A percentile compares a stretch with the other conserved stretches of the same genome.
These are phyloP conservation scores for Stachybotrys chlorohalonatus DNA, from an alignment of 2,329 filamentous ascomycete genomes.

Conservation along the genomic window DNA sequence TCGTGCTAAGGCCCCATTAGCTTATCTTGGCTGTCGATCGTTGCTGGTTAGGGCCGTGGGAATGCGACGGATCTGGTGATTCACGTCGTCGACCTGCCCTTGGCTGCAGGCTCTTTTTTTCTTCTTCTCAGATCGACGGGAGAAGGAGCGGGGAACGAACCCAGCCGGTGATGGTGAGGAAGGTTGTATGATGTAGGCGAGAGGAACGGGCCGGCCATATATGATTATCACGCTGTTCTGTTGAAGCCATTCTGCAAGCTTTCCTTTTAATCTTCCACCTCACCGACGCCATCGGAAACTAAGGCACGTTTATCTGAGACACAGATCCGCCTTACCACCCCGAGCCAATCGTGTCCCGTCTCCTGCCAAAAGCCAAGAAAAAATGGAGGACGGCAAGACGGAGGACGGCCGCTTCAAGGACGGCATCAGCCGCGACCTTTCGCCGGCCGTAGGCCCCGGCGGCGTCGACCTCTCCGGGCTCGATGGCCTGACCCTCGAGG, in stretches of 20 bases:
- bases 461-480: conserved; percentile 4
- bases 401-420: not conserved
- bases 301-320: too few relatives aligned
- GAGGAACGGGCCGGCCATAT: too few relatives aligned
- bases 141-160: too few relatives aligned
- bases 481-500: conserved; percentile 18
- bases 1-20: not conserved
- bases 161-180: too few relatives aligned
- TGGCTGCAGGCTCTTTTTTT: not conserved
- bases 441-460: too few relatives aligned
- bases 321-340: not conserved
- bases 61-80: not conserved
- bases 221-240: too few relatives aligned
- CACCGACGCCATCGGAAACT: too few relatives aligned
- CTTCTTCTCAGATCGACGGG: not conserved
- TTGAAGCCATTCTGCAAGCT: too few relatives aligned
- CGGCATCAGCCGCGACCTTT: not conserved
- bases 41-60: not conserved
- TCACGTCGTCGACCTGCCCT: not conserved
- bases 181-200: too few relatives aligned
- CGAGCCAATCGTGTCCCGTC: not conserved
- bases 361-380: not conserved
- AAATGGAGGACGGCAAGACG: not conserved
- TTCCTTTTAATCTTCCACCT: too few relatives aligned
- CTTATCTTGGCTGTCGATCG: not conserved